Evolutionary conservation across 2,329 filamentous ascomycete species (phyloP).

Genomic region (Colletotrichum tropicale): DNA sequence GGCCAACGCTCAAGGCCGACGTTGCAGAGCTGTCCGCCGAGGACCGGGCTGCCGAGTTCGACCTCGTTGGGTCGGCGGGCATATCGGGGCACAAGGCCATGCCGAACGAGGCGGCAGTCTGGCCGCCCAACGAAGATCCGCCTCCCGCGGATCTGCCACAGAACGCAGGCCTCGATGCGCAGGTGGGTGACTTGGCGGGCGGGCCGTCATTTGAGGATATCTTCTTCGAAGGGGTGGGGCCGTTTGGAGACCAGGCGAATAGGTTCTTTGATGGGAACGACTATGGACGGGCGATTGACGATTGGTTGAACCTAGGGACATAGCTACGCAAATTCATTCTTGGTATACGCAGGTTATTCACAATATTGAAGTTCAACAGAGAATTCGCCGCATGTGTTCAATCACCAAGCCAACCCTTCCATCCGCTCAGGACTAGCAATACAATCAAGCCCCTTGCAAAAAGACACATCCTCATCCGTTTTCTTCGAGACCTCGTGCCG

Average conservation of each 20-base stretch:
- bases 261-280: constrained; percentile 37
- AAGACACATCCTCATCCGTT: not conserved
- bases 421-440: not conserved
- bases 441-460: not conserved
- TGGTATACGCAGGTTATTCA: not conserved
- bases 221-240: constrained; percentile 25
- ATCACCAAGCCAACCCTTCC: not conserved
- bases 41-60: constrained; percentile 31
- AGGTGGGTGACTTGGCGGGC: not conserved
- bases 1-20: constrained; percentile 9
- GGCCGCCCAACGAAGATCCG: constrained; percentile 33
- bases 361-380: not conserved
- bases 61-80: constrained; percentile 40
- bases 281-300: constrained; percentile 37
- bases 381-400: fast-evolving
- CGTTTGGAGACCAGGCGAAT: constrained; percentile 26
- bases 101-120: constrained; percentile 34
- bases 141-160: not conserved
- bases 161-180: not conserved
- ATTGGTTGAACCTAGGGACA: constrained; percentile 30
- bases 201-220: constrained; percentile 20
- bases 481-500: not conserved
- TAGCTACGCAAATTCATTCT: not conserved
- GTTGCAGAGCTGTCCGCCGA: not conserved
- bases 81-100: constrained; percentile 42